These are phyloP conservation scores for Closterium sp. DNA, from an alignment of 139 green algal species.

Conservation along the genomic window DNA sequence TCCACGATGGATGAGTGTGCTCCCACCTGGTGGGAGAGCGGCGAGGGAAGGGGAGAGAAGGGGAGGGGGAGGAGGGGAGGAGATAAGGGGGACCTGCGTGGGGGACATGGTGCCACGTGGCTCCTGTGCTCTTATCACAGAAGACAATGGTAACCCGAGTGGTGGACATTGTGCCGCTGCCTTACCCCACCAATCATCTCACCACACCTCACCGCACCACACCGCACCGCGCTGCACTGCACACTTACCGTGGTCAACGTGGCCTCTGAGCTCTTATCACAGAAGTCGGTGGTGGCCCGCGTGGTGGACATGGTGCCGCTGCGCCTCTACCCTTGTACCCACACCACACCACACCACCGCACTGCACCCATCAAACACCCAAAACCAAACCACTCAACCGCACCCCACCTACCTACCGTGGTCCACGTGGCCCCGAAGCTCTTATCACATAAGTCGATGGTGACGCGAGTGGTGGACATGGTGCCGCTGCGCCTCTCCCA, in stretches of 20 bases:
- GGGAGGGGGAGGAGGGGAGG: background rate
- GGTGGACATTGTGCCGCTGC: too few species aligned
- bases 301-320: conserved; percentile 46
- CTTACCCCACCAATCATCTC: background rate
- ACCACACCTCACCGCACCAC: background rate
- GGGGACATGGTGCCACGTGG: conserved; percentile 38
- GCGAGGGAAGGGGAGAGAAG: too few species aligned
- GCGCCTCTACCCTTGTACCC: background rate
- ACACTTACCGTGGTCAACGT: conserved; percentile 37
- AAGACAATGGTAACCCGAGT: conserved; percentile 59
- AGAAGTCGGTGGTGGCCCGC: conserved; percentile 58
- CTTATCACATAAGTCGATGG: conserved; percentile 52
- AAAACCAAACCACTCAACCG: too few species aligned
- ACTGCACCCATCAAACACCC: too few species aligned
- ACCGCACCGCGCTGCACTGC: background rate
- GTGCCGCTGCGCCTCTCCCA: background rate
- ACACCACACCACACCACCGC: background rate
- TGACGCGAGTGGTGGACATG: conserved; percentile 54
- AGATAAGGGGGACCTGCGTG: conserved; percentile 27
- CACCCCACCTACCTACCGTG: background rate
- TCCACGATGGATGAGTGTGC: conserved; percentile 58
- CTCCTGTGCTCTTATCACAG: background rate
- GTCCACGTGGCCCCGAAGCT: conserved; percentile 20
- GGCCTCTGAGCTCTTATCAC: background rate
- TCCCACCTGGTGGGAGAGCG: conserved; percentile 23